Base-by-base conservation (phyloP, 169 alveolate genomes). In the Plasmodium knowlesi region DNA sequence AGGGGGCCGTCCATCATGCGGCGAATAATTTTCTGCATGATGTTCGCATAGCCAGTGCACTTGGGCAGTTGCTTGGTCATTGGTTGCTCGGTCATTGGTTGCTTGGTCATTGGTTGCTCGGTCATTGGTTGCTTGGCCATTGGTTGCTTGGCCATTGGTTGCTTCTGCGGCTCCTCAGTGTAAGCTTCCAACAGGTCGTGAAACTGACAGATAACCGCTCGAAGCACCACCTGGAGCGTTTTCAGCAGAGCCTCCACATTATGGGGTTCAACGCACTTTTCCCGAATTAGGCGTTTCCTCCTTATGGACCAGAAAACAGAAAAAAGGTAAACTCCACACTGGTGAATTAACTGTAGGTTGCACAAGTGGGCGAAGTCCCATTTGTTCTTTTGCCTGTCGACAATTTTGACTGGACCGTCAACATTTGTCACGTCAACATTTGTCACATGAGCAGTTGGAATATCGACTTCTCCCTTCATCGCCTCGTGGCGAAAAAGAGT, bases 321-420 rank as follows among this genome's bases (percentile, higher is more conserved):
- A 22, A 78, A 89, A 19, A 89, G 12, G 72, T 89, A 89, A 41
- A 22, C 71, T 12, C 71, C 67, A 39, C 94, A 89, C 53, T 89
- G 90, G 34, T 79, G n/a, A 78, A 80, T 54, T 79, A 89, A 37
- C 70, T 53, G 83, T 37, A 89, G 34, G 34, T 89, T 72, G 53
- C 89, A 79, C 30, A 89, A 39, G 71, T 37, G 34, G 46, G 80
- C 82, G 50, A 79, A 89, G 19, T 57, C 25, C 16, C 43, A 79
- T 79, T 80, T 79, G 8, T 72, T 85, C 1, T 53, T 57, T 19
- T 67, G 74, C 37, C 22, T 67, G 0, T 76, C 67, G n/a, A 2
- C 54, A 22, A 8, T 19, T 83, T 34, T 71, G 2, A 0, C 43
- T 46, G 25, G 53, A 2, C 6, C 43, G 37, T 25, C 71, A 3